Percentiles rank a stretch among this genome's conserved stretches.
Evolutionary conservation across 2,329 filamentous ascomycete species (phyloP).

Genomic region (Periconia macrospinosa): DNA sequence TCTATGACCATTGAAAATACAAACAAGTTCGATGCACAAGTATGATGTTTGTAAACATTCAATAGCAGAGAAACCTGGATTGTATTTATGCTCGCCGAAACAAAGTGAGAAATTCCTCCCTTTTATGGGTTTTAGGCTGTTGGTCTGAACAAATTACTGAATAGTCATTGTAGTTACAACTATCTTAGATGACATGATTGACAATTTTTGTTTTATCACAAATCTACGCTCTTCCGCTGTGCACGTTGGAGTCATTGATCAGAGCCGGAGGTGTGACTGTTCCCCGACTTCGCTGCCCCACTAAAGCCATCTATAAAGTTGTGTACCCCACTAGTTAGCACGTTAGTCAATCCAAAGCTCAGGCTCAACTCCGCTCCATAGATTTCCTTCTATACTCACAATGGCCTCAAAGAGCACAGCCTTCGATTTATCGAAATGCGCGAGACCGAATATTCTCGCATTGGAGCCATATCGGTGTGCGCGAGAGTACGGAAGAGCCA

Average conservation of each 20-base stretch:
- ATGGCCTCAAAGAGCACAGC: slow-evolving; percentile 31
- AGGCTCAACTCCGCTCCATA: background rate
- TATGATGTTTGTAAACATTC: no score
- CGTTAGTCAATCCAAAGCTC: background rate
- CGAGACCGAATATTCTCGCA: slow-evolving; percentile 55
- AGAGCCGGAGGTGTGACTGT: background rate
- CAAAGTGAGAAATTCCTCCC: no score
- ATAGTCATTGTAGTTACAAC: no score
- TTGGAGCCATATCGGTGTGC: slow-evolving; percentile 58
- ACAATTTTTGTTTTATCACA: no score
- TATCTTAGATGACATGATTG: no score
- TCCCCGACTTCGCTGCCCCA: slow-evolving; percentile 6
- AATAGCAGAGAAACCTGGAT: no score
- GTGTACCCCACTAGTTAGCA: background rate
- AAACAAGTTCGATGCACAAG: no score
- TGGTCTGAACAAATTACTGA: no score
- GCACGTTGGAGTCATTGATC: background rate
- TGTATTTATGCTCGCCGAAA: no score
- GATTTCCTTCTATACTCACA: background rate
- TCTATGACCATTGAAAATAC: no score
- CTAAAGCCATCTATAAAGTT: background rate
- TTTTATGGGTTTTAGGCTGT: no score
- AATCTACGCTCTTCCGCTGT: background rate
- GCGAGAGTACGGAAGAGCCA: slow-evolving; percentile 50
- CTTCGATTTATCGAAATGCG: slow-evolving; percentile 55